These are phyloP conservation scores for Rhizoctonia solani DNA, from an alignment of 1,284 basidiomycete species.

Conservation along the genomic window DNA sequence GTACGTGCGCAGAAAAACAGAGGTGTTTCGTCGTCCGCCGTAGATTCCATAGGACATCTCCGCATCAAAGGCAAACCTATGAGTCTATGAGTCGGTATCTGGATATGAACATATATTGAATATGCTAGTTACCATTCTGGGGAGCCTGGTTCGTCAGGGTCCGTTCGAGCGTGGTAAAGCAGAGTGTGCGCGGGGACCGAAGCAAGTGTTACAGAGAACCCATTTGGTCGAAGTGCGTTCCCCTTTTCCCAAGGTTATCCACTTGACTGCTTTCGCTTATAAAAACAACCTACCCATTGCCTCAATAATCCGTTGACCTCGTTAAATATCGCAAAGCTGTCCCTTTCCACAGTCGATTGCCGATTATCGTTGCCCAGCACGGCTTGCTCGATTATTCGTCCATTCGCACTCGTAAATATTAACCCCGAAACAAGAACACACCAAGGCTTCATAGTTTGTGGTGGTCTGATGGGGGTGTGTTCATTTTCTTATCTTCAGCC, in stretches of 20 bases:
- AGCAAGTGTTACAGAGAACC: conserved; percentile 30
- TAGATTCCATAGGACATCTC: conserved; percentile 35
- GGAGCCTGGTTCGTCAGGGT: conserved; percentile 11
- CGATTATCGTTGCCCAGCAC: not conserved
- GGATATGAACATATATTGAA: not conserved
- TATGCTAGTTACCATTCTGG: conserved; percentile 19
- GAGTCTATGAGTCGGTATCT: not conserved
- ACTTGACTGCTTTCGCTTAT: not conserved
- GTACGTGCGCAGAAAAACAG: conserved; percentile 22
- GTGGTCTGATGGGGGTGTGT: too few species aligned
- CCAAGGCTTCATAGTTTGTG: not conserved
- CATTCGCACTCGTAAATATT: not conserved
- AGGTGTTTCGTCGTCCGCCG: conserved; percentile 8
- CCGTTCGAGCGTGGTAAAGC: conserved; percentile 20
- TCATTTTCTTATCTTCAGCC: too few species aligned
- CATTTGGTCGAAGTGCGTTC: conserved; percentile 26
- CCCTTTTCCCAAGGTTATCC: not conserved
- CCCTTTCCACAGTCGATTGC: not conserved
- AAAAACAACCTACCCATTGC: conserved; percentile 14
- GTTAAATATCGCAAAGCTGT: conserved; percentile 15
- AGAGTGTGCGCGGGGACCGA: conserved; percentile 22
- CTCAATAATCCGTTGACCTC: conserved; percentile 18
- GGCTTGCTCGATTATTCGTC: not conserved
- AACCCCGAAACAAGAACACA: not conserved
- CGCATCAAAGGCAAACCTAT: conserved; percentile 30